Base-by-base conservation (phyloP, 208 protist species). In the Porcisia hertigi region DNA sequence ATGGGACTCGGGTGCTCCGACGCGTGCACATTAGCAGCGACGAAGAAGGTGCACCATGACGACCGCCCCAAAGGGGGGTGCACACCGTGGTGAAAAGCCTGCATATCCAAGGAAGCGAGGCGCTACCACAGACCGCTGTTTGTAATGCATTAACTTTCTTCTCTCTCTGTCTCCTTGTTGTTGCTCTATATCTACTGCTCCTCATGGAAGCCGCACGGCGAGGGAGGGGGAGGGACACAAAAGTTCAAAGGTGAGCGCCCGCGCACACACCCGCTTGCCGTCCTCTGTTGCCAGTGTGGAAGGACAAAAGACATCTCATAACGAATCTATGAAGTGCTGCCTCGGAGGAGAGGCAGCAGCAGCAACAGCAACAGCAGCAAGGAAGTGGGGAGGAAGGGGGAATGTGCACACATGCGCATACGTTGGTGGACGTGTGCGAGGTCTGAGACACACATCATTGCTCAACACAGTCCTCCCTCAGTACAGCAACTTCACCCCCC, bases 291-390 rank as follows among this genome's bases (percentile, higher is more conserved):
- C 25, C 18, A 18, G 14, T 36, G 16, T 36, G 34, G 20, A 11
- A 30, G 30, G 59, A 36, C 14, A 34, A 45, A 36, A 7, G 12
- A 30, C 23, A 52, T 52, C 47, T 52, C 12, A 49, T 67, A 36
- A 5, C 8, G 39, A 16, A 36, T 67, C 63, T 67, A 67, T 67
- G 63, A 49, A 67, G 63, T 41, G 41, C 41, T 49, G 63, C 63
- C 63, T 67, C 63, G 39, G 63, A 67, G 23, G 23, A 39, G 34
- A 8, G 0, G 30, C 14, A 30, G 34, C 23, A 43, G 39, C 60
- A 65, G 36, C 60, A 43, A 16, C 60, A 65, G 60, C 18, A n/a
- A n/a, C n/a, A 9, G 34, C 60, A 43, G 60, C 18, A 23, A 3
- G 18, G 16, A n/a, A 34, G 34, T 20, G 59, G 16, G 2, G 8